Base-by-base conservation (phyloP, 2,329 filamentous ascomycete species). In the Aspergillus sp. region DNA sequence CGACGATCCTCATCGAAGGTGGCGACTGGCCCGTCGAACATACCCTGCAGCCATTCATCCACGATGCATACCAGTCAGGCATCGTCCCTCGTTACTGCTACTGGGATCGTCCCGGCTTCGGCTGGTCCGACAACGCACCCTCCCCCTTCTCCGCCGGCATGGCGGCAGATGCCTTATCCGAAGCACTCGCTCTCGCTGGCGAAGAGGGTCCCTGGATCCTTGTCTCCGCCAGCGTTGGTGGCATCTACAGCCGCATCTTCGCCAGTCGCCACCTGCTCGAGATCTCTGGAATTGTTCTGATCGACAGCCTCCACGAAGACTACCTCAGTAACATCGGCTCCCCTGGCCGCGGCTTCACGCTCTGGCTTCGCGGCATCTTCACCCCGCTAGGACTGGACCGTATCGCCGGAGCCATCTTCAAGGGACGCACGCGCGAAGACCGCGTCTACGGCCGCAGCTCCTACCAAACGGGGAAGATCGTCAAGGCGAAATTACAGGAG, bases 81-180 rank as follows among this genome's bases (percentile, higher is more conserved):
- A 90, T 89, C 49, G 95, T 99, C 68, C 81, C 83, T 58, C 88
- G 94, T 61, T 98, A 96, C 79, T 99, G 95, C 82, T 97, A 96
- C 76, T 93, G 91, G 73, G 95, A 99, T 73, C 89, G 95, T 21
- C 95, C 95, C 0, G 95, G 95, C 1, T 85, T 94, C 58, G 94
- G 85, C 6, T 96, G 92, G 88, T 86, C 87, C 50, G 95, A 99
- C 76, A 94, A 95, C 58, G 92, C 94, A 0, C 95, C 95, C 2
- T 97, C 93, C 5, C 95, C 95, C 0, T 88, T 96, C 68, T 96
- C 91, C 5, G 94, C 92, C 4, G 92, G 93, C 47, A 96, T 97
- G 86, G 89, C 90, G n/a, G 88, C 91, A 5, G 92, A 96, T 70
- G 91, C 88, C 0, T 81, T 98, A 25, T 93, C 91, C 47, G 93